These are phyloP conservation scores for Salix arbutifolia DNA, from an alignment of 345 rosid genomes.

Conservation along the genomic window DNA sequence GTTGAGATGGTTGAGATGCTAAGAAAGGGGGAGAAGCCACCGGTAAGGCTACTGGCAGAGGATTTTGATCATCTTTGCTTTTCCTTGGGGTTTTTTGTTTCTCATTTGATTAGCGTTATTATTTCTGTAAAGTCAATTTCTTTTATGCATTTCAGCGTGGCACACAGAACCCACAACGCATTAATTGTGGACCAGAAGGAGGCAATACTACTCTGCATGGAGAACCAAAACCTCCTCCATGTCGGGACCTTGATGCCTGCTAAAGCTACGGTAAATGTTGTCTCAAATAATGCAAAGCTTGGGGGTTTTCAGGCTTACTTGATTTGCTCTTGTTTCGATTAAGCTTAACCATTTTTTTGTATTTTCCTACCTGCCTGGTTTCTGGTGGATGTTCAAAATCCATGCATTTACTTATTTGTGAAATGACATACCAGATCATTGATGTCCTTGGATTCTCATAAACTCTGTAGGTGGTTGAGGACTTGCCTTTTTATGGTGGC, in stretches of 20 bases:
- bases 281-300: constrained; percentile 18
- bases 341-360: constrained; percentile 17
- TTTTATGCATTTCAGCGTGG: constrained; percentile 51
- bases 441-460: not conserved
- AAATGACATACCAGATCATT: constrained; percentile 12
- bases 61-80: not conserved
- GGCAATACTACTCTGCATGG: constrained; percentile 74
- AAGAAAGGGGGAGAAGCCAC: constrained; percentile 84
- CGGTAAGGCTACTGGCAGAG: constrained; percentile 45
- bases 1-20: constrained; percentile 87
- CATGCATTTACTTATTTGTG: constrained; percentile 11
- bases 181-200: constrained; percentile 90
- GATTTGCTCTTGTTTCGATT: constrained; percentile 15
- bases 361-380: constrained; percentile 20
- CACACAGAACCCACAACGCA: constrained; percentile 85
- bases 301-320: constrained; percentile 21
- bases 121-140: not conserved
- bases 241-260: constrained; percentile 93
- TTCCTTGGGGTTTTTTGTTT: not conserved
- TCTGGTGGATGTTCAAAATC: constrained; percentile 19
- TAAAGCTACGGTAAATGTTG: constrained; percentile 30
- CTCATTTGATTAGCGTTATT: not conserved
- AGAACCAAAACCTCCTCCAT: constrained; percentile 84
- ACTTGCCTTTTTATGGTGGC: not conserved
- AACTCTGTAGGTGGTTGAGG: not conserved